Evolutionary conservation across 1,139 yeast genomes (phyloP), one percentile per base, ranked within the genome.

Genomic region (Suhomyces maxii): DNA sequence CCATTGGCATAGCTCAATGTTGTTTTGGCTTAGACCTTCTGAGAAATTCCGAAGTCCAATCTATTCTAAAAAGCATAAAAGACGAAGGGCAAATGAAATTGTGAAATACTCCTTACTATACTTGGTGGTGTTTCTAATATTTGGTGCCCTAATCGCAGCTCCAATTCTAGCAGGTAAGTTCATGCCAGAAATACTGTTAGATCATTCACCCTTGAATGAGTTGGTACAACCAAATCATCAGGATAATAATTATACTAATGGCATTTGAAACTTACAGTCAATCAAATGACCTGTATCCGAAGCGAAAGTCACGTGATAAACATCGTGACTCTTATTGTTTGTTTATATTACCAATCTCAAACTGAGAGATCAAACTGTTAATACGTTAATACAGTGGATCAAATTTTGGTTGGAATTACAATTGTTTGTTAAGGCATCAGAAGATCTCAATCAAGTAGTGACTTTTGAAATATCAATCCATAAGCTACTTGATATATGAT

Each of bases 171-270:
- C 45, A 12, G 12, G 36, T 23, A 40, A 48, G 7, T 46, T 42
- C 9, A 44, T 61, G 6, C 62, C 64, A 2, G 60, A 61, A 14
- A 26, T 64, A 7, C 39, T 49, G 18, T 42, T 38, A 0, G 35
- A 40, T 1, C 30, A 60, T 3, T 63, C 65, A 5, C 39, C 48
- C 3, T 47, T 60, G 53, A 65, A 55, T 11, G 78, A 76, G 2
- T 55, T 83, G 14, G 60, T 83, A 3, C 89, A 84, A 56, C 89
- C 89, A 0, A 71, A 65, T 31, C 56, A 30, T 25, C 34, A 12
- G n/a, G n/a, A 7, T 10, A 30, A 37, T 31, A 37, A 30, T 11
- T 31, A 30, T n/a, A 37, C 37, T 9, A 14, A 28, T 13, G 13
- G 39, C 35, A 35, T 14, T 26, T 31, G 26, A 32, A 18, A 18